Evolutionary conservation across 148 eudicot genomes (phyloP).

Genomic region (Salicornia ramosissima): DNA sequence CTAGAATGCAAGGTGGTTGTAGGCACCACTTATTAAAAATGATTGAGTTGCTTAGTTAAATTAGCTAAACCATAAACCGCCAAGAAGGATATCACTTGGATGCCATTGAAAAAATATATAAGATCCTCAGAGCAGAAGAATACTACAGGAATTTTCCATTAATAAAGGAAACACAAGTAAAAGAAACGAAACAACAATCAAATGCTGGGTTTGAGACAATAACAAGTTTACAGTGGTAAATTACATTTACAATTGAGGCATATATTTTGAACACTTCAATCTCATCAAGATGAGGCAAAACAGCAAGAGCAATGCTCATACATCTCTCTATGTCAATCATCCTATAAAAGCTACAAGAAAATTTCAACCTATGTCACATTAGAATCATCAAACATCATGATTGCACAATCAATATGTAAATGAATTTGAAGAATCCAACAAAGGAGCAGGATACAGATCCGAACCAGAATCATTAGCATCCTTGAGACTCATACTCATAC

Average conservation of each 20-base stretch:
- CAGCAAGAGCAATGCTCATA: constrained; percentile 4
- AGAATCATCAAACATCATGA: not conserved
- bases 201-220: not conserved
- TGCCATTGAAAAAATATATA: too few relatives aligned
- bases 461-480: constrained; percentile 13
- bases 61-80: not conserved
- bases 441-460: constrained; percentile 18
- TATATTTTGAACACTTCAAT: constrained; percentile 19
- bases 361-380: not conserved
- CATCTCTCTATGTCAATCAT: not conserved
- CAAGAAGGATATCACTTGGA: not conserved
- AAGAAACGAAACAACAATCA: not conserved
- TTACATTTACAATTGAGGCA: constrained; percentile 18
- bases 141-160: too few relatives aligned
- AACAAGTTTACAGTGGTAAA: not conserved
- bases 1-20: too few relatives aligned
- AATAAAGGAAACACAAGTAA: not conserved
- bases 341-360: not conserved
- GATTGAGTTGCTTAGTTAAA: too few relatives aligned
- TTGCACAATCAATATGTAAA: constrained; percentile 24
- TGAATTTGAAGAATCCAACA: constrained; percentile 21
- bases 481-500: constrained; percentile 2
- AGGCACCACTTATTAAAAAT: too few relatives aligned
- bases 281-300: constrained; percentile 11
- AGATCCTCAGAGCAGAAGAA: too few relatives aligned